Percentiles rank a stretch among this genome's conserved stretches.
Conservation (phyloP, 306 rosid species). For the Prunus fruticosa region DNA sequence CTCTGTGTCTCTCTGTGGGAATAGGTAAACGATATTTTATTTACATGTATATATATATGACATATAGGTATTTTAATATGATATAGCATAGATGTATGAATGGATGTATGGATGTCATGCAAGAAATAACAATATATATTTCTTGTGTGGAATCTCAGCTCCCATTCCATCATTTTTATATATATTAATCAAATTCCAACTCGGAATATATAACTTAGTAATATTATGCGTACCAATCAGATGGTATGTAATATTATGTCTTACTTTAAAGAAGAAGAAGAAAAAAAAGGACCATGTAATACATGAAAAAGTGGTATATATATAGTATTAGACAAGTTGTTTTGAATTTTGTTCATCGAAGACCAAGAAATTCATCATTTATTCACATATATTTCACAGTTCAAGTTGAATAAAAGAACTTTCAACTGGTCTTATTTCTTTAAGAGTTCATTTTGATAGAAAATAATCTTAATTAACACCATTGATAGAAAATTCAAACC, state of each 20-base stretch:
- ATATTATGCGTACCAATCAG: background rate
- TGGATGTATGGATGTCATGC: constrained; percentile 21
- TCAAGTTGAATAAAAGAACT: background rate
- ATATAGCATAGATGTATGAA: constrained; percentile 32
- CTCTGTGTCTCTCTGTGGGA: constrained; percentile 22
- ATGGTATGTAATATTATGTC: background rate
- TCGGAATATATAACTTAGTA: background rate
- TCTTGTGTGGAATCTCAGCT: constrained; percentile 6
- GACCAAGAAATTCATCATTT: background rate
- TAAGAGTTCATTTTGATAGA: background rate
- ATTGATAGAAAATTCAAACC: background rate
- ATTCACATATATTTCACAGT: background rate
- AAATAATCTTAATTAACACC: background rate
- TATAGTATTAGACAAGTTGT: background rate
- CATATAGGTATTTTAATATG: background rate
- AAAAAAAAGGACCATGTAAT: background rate
- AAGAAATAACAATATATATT: constrained; percentile 12
- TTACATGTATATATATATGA: constrained; percentile 20
- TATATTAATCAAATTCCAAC: constrained; percentile 20
- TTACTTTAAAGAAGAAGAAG: background rate
- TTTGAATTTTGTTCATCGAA: background rate
- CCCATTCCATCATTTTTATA: constrained; percentile 4
- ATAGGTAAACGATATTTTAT: constrained; percentile 32
- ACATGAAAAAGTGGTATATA: background rate
- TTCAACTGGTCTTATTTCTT: background rate